Percentiles rank a stretch among this genome's conserved stretches.
Conservation (phyloP, 2,329 filamentous ascomycete genomes). For the Xylaria arbuscula region DNA sequence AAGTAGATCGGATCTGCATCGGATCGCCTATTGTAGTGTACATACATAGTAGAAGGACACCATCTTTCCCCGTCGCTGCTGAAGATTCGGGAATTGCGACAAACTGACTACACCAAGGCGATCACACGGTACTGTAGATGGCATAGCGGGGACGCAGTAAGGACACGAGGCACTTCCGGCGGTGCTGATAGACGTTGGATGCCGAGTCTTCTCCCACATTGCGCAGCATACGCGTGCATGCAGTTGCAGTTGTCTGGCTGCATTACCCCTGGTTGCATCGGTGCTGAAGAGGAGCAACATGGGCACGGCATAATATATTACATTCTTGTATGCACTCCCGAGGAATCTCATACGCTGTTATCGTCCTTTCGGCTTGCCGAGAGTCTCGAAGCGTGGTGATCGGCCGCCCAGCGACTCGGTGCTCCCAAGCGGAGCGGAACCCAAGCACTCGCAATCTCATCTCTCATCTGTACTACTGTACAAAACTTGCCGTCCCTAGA, state of each 20-base stretch:
- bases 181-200: conserved; percentile 4
- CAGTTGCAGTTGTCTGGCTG: conserved; percentile 33
- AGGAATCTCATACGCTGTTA: conserved; percentile 9
- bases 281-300: conserved; percentile 29
- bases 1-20: conserved; percentile 35
- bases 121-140: background rate
- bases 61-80: conserved; percentile 21
- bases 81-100: conserved; percentile 33
- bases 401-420: conserved; percentile 5
- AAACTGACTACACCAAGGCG: conserved; percentile 9
- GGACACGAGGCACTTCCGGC: conserved; percentile 10
- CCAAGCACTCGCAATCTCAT: conserved; percentile 30
- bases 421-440: conserved; percentile 4
- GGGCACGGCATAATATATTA: conserved; percentile 29
- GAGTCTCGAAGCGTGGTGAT: conserved; percentile 26
- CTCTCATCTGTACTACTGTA: conserved; percentile 19
- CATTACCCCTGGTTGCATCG: conserved; percentile 30
- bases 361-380: conserved; percentile 13
- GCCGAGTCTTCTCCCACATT: conserved; percentile 19
- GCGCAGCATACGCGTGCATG: conserved; percentile 18
- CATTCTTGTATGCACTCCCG: conserved; percentile 13
- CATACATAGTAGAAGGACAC: background rate
- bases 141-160: conserved; percentile 7
- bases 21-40: conserved; percentile 17
- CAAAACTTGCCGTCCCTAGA: conserved; percentile 23